Evolutionary conservation across 139 green algal genomes (phyloP), one percentile per base, ranked within the genome.

Genomic region (Chlorella sp.): DNA sequence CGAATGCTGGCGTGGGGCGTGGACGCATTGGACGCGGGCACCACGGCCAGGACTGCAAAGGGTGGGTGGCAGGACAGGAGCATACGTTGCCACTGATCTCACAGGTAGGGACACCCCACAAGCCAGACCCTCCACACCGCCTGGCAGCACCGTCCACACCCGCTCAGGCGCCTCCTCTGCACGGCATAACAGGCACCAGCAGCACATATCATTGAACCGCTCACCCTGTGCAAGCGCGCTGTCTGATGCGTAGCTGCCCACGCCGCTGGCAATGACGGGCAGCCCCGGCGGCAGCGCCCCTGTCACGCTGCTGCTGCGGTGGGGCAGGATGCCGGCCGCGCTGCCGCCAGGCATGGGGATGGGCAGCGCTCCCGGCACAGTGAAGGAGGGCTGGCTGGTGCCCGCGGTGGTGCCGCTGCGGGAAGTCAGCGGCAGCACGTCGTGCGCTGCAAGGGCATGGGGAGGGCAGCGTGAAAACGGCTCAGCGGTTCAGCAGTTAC

Each of bases 361-460:
- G 32, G 14, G 11, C 51, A 26, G 69, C 9, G 38, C 38, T 9
- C 19, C 69, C 40, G 17, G 16, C 69, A 48, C 75, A 0, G 75
- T 51, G 75, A 81, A 81, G 34, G 75, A 81, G 28, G 75, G 28
- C 20, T 56, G 17, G 48, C 44, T 69, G 75, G 51, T 81, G 75
- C 48, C 48, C 13, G 51, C 51, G 19, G 75, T 81, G 75, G 75
- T 81, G 75, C 48, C 75, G 36, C 48, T 81, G 36, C 75, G 51
- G 19, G 75, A 81, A 34, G 48, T 81, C 51, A 81, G 48, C 17
- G 75, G 75, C 43, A 60, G 43, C 75, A 81, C 32, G 51, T 81
- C 75, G 51, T 20, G 26, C 34, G 75, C 75, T 73, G 56, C 56
- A 58, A 30, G 34, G 40, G 36, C 13, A 70, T 34, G 60, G 26